Conservation (phyloP, 176 grass and related monocot species). For the Cenchrus purpureus region DNA sequence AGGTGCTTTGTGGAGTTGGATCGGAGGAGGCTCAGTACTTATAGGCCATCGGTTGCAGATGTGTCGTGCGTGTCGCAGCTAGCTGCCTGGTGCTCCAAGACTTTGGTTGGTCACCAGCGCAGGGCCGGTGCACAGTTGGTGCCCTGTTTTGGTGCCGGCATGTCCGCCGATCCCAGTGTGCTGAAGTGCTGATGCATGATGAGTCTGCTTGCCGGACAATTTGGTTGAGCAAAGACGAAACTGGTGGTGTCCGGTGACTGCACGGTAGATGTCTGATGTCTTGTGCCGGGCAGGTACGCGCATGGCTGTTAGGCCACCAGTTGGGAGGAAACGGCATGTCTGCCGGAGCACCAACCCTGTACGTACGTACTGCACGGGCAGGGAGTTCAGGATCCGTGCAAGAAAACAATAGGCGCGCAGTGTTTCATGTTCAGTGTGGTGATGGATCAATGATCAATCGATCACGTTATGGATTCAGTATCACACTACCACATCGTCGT, state of each 20-base stretch:
- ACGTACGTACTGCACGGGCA: not conserved
- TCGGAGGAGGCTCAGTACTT: not conserved
- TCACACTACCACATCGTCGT: too few species aligned
- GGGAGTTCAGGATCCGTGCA: not conserved
- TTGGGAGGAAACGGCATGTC: not conserved
- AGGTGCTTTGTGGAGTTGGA: not conserved
- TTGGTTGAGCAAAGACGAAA: not conserved
- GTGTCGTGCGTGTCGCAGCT: not conserved
- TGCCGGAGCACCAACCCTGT: not conserved
- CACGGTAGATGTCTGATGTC: not conserved
- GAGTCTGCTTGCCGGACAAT: not conserved
- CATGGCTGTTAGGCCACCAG: not conserved
- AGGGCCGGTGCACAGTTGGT: not conserved
- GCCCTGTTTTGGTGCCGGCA: not conserved
- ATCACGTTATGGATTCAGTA: too few species aligned
- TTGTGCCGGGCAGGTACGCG: not conserved
- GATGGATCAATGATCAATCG: too few species aligned
- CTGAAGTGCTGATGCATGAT: not conserved
- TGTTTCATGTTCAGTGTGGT: too few species aligned
- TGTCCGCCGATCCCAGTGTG: not conserved
- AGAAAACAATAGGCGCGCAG: too few species aligned
- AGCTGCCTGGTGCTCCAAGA: not conserved
- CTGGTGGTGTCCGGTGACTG: not conserved
- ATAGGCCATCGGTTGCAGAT: not conserved
- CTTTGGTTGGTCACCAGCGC: slow-evolving; percentile 34